Conservation (phyloP, 345 rosid species). For the Eutrema japonicum region DNA sequence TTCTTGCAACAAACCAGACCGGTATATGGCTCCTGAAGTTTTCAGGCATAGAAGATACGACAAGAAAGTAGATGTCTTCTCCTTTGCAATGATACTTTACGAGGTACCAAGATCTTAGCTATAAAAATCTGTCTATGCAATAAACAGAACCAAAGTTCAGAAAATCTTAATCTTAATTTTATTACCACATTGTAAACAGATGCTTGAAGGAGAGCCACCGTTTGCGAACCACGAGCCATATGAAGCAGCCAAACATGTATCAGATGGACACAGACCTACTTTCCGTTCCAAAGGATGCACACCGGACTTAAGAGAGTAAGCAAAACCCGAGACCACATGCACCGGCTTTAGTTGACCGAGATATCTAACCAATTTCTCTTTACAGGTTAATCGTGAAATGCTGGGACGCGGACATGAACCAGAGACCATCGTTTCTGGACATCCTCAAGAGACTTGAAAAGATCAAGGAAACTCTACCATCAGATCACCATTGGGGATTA, state of each 20-base stretch:
- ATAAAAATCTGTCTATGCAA: not conserved
- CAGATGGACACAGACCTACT: slow-evolving; percentile 86
- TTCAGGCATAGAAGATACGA: slow-evolving; percentile 95
- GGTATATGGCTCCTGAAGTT: slow-evolving; percentile 99
- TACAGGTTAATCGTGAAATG: slow-evolving; percentile 75
- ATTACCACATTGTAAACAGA: slow-evolving; percentile 50
- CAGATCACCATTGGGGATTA: slow-evolving; percentile 85
- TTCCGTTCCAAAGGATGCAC: slow-evolving; percentile 78
- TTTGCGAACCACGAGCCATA: slow-evolving; percentile 80
- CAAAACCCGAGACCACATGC: slow-evolving; percentile 1
- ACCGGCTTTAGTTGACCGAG: not conserved
- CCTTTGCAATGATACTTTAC: slow-evolving; percentile 94
- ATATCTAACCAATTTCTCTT: slow-evolving; percentile 13
- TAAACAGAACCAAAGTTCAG: slow-evolving; percentile 12
- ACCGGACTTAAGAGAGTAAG: slow-evolving; percentile 88
- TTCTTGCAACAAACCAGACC: slow-evolving; percentile 63
- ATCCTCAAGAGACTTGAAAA: slow-evolving; percentile 91
- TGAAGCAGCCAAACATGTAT: slow-evolving; percentile 92
- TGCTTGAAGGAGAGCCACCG: slow-evolving; percentile 98
- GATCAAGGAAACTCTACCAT: slow-evolving; percentile 68
- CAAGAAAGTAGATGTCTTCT: slow-evolving; percentile 98
- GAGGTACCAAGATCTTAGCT: slow-evolving; percentile 59
- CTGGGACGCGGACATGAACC: slow-evolving; percentile 90
- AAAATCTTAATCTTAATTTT: slow-evolving; percentile 25
- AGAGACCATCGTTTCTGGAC: slow-evolving; percentile 88